Evolutionary conservation across 2,329 filamentous ascomycete species (phyloP).

Genomic region (Microsporum canis): DNA sequence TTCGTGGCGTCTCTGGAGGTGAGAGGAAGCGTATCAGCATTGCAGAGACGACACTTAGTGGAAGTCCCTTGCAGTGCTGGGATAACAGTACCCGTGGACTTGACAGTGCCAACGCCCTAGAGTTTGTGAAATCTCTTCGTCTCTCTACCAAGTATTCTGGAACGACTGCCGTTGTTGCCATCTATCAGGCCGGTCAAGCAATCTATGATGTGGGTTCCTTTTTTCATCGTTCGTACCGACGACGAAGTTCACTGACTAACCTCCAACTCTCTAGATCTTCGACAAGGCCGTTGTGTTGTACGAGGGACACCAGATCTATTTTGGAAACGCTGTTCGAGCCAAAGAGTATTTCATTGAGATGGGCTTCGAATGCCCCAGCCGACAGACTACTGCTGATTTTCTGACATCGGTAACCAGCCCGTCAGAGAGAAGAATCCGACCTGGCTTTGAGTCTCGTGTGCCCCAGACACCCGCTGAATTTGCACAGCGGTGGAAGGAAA

Average conservation of each 20-base stretch:
- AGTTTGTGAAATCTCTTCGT: conserved; percentile 58
- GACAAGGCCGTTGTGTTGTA: conserved; percentile 80
- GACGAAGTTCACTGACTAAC: conserved; percentile 5
- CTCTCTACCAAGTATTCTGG: conserved; percentile 75
- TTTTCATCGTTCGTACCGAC: conserved; percentile 14
- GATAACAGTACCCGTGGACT: conserved; percentile 62
- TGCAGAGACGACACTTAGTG: conserved; percentile 69
- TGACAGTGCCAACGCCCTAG: conserved; percentile 56
- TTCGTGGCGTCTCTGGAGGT: conserved; percentile 68
- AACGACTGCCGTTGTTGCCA: conserved; percentile 70
- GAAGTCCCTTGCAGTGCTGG: conserved; percentile 62
- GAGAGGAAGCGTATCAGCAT: conserved; percentile 74
- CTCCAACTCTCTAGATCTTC: conserved; percentile 42
- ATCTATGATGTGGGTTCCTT: conserved; percentile 46
- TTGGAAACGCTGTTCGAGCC: conserved; percentile 57
- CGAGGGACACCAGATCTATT: conserved; percentile 63
- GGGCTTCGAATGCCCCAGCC: conserved; percentile 61
- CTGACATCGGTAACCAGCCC: conserved; percentile 72
- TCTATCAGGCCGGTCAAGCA: conserved; percentile 76
- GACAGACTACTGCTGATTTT: conserved; percentile 73
- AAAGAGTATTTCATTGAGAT: conserved; percentile 64
- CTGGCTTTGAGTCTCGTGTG: conserved; percentile 42
- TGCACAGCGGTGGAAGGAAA: conserved; percentile 45
- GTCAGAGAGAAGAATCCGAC: conserved; percentile 64
- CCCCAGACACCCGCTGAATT: conserved; percentile 63